Conservation (phyloP, 257 asterid species). For the Echium plantagineum region DNA sequence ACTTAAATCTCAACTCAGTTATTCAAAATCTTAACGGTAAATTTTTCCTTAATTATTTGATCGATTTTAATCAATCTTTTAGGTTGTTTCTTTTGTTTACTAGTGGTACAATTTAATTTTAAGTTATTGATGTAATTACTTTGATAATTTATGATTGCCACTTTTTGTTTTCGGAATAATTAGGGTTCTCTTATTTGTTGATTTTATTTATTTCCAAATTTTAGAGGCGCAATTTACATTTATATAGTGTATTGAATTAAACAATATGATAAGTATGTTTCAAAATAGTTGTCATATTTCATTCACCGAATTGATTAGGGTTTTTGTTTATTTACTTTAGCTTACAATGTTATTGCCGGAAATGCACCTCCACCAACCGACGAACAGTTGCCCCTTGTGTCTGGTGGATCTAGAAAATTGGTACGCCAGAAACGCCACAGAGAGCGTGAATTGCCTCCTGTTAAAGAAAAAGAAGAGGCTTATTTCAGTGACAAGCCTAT, state of each 20-base stretch:
- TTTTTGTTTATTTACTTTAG: conserved; percentile 22
- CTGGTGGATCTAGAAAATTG: conserved; percentile 1
- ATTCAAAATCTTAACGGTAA: conserved; percentile 66
- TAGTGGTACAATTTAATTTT: too few species aligned
- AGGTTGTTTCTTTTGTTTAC: too few species aligned
- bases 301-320: not conserved
- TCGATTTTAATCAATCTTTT: too few species aligned
- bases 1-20: conserved; percentile 56
- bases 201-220: too few species aligned
- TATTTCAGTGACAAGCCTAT: conserved; percentile 41
- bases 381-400: conserved; percentile 17
- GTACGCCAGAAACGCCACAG: conserved; percentile 40
- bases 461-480: conserved; percentile 15
- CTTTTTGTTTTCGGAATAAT: not conserved
- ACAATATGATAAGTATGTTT: too few species aligned
- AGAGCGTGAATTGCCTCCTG: conserved; percentile 18
- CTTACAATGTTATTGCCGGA: conserved; percentile 54
- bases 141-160: too few species aligned
- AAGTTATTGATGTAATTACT: too few species aligned
- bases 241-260: too few species aligned
- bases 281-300: not conserved
- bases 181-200: not conserved
- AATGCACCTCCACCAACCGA: conserved; percentile 22
- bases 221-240: too few species aligned
- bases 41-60: not conserved